Evolutionary conservation across 305 asterid genomes (phyloP).

Genomic region (Solanum aculeatissimum): DNA sequence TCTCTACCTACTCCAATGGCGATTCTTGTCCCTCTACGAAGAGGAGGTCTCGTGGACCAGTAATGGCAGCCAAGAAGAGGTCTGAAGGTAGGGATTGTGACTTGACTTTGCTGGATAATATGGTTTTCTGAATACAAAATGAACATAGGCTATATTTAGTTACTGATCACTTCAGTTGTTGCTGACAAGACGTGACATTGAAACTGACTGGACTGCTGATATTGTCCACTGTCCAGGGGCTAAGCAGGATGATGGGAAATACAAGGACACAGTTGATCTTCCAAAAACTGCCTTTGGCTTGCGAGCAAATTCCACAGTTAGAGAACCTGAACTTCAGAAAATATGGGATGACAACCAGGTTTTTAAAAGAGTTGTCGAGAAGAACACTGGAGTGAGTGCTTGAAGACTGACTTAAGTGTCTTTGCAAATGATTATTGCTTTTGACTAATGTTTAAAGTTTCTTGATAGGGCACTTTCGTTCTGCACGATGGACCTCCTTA

Average conservation of each 20-base stretch:
- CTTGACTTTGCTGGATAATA: not conserved
- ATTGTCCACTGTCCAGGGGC: constrained; percentile 40
- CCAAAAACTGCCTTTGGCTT: constrained; percentile 84
- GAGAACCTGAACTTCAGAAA: constrained; percentile 95
- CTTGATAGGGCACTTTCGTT: constrained; percentile 75
- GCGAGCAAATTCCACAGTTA: constrained; percentile 79
- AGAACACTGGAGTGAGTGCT: constrained; percentile 71
- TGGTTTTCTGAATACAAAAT: not conserved
- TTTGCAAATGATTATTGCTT: not conserved
- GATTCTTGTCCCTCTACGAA: constrained; percentile 41
- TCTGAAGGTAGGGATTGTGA: constrained; percentile 46
- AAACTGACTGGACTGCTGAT: constrained; percentile 7
- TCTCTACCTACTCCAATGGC: constrained; percentile 38
- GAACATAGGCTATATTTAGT: constrained; percentile 2
- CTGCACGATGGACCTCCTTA: constrained; percentile 99
- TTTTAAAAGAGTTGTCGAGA: constrained; percentile 51
- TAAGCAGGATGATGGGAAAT: constrained; percentile 83
- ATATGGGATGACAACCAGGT: constrained; percentile 92
- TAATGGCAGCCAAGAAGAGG: constrained; percentile 68
- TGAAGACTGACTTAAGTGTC: constrained; percentile 2
- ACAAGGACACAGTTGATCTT: constrained; percentile 86
- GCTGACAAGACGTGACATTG: not conserved
- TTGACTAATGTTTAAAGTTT: constrained; percentile 20
- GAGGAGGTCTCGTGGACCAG: constrained; percentile 61
- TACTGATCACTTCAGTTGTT: not conserved